Evolutionary conservation across 257 asterid genomes (phyloP), one percentile per base, ranked within the genome.

Genomic region (Solanum sejunctum): DNA sequence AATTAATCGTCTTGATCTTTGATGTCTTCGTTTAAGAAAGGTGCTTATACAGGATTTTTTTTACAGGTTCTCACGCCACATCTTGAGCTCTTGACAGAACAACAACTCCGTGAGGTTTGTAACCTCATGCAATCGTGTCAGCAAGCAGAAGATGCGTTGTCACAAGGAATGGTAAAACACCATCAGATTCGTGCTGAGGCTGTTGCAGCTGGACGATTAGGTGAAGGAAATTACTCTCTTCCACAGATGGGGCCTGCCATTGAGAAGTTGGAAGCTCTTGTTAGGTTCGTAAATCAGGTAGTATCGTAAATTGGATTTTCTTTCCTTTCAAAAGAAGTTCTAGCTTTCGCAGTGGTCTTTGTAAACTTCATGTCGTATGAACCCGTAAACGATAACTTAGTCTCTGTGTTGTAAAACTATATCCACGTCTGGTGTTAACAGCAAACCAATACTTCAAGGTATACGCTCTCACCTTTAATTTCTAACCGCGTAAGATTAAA

Each of bases 141-240:
- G 89, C 98, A 96, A 89, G 93, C 93, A 61, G 99, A 96, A 84
- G 99, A 96, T 87, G 98, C 98, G 26, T 84, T 96, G 82, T 86
- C 99, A 43, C 97, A 92, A 79, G 99, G 99, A 81, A 91, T 93
- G 98, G 97, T 92, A 1, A 91, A 89, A 84, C 95, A 93, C 63
- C 97, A 93, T 85, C 90, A 89, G 28, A 87, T 89, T 85, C 85
- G 93, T 10, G 92, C 89, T 3, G 92, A 91, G 36, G 90, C 95
- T 60, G 75, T 96, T 86, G 92, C 93, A 18, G 84, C 82, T 32
- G 91, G 89, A 55, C 90, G 60, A 26, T 90, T 93, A 8, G 91
- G 93, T 20, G 95, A 95, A 41, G 97, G 90, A 28, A 91, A 88
- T 91, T 93, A 86, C 86, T 90, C 91, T 87, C 82, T 87, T 71